Percentiles rank a stretch among this genome's conserved stretches.
Evolutionary conservation across 345 rosid genomes (phyloP).

Genomic region (Corchorus olitorius): DNA sequence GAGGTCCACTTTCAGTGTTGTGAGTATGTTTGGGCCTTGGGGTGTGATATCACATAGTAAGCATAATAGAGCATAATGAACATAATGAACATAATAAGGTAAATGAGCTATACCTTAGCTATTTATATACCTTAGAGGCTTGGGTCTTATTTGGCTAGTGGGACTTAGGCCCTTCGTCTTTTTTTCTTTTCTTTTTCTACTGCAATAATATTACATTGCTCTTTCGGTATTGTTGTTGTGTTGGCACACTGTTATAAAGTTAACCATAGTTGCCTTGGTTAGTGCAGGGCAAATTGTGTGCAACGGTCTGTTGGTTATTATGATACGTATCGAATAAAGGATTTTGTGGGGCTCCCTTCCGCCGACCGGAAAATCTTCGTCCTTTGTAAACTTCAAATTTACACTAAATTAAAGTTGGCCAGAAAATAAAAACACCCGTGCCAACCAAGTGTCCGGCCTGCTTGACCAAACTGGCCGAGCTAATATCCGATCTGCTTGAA

Average conservation of each 20-base stretch:
- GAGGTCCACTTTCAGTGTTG: too few relatives aligned
- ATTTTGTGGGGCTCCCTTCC: conserved; percentile 34
- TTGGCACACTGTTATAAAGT: neutral
- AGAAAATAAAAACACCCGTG: neutral
- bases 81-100: too few relatives aligned
- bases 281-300: conserved; percentile 9
- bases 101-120: too few relatives aligned
- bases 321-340: conserved; percentile 24
- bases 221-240: neutral
- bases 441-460: neutral
- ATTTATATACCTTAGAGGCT: too few relatives aligned
- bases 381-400: neutral
- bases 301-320: conserved; percentile 18
- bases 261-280: conserved; percentile 1
- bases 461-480: neutral
- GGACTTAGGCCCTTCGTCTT: too few relatives aligned
- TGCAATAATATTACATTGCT: neutral
- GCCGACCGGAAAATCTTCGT: conserved; percentile 3
- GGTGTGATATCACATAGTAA: too few relatives aligned
- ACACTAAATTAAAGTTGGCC: conserved; percentile 3
- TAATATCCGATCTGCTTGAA: neutral
- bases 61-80: too few relatives aligned
- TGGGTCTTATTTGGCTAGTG: too few relatives aligned
- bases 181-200: neutral
- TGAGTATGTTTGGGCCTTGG: too few relatives aligned